These are phyloP conservation scores for Sporothrix humicola DNA, from an alignment of 2,329 filamentous ascomycete species.

Conservation along the genomic window DNA sequence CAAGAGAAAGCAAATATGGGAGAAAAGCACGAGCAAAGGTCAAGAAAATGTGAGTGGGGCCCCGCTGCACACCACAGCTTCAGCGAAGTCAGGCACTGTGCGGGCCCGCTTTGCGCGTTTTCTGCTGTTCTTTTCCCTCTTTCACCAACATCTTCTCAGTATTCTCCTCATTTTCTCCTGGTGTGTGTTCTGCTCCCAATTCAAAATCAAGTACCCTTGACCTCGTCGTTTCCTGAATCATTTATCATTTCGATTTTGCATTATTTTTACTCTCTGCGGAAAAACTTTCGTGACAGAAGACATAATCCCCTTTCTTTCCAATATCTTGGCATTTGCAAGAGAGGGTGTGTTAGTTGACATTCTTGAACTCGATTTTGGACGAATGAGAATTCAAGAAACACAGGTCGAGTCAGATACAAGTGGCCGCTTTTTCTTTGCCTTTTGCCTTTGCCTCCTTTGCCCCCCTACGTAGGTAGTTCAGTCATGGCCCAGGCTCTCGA, in stretches of 20 bases:
- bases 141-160: not conserved
- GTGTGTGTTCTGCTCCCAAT: not conserved
- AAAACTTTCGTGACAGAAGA: no score
- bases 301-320: no score
- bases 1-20: not conserved
- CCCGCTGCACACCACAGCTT: not conserved
- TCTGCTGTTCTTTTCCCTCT: slow-evolving; percentile 5
- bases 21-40: not conserved
- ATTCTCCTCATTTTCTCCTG: not conserved
- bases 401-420: slow-evolving; percentile 3
- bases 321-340: no score
- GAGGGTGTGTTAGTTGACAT: not conserved
- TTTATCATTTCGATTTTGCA: not conserved
- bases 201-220: slow-evolving; percentile 15
- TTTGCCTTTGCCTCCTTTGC: slow-evolving; percentile 1
- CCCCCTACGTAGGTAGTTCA: not conserved
- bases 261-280: no score
- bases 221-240: slow-evolving; percentile 1
- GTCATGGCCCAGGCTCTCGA: not conserved
- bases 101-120: slow-evolving; percentile 29
- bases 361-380: not conserved
- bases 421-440: not conserved
- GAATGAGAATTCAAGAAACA: slow-evolving; percentile 14
- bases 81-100: slow-evolving; percentile 1
- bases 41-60: slow-evolving; percentile 16